A percentile compares a stretch with the other conserved stretches of the same genome.
Evolutionary conservation across 164 flowering plant species (phyloP).

Genomic region (Liriodendron chinense): DNA sequence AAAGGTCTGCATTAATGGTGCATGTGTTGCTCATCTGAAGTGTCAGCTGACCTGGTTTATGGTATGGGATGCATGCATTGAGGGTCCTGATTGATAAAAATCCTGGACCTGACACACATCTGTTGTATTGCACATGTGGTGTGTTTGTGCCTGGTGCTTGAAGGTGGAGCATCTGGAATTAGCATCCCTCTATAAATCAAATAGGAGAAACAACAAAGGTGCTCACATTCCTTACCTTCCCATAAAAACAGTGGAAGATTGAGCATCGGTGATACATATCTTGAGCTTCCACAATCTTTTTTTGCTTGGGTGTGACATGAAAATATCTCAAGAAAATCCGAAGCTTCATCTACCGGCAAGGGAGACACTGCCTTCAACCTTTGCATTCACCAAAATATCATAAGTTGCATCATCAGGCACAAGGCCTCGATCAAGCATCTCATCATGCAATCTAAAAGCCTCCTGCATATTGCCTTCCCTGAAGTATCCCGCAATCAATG

Average conservation of each 20-base stretch:
- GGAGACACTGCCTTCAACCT: conserved; percentile 21
- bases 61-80: no score
- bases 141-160: no score
- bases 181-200: no score
- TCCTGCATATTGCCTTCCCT: conserved; percentile 66
- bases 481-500: conserved; percentile 62
- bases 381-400: conserved; percentile 60
- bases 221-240: not conserved
- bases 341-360: not conserved
- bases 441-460: conserved; percentile 72
- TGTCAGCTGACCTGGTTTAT: no score
- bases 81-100: no score
- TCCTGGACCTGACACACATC: no score
- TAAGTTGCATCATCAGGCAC: conserved; percentile 57
- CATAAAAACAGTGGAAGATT: not conserved
- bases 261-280: not conserved
- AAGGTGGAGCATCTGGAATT: no score
- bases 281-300: not conserved
- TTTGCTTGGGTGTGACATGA: not conserved
- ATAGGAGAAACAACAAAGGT: not conserved
- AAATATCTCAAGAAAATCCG: not conserved
- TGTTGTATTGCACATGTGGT: no score
- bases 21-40: no score
- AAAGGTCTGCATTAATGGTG: no score
- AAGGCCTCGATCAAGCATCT: conserved; percentile 83